Evolutionary conservation across 2,329 filamentous ascomycete species (phyloP), one percentile per base, ranked within the genome.

Genomic region (Aspergillus sp.): DNA sequence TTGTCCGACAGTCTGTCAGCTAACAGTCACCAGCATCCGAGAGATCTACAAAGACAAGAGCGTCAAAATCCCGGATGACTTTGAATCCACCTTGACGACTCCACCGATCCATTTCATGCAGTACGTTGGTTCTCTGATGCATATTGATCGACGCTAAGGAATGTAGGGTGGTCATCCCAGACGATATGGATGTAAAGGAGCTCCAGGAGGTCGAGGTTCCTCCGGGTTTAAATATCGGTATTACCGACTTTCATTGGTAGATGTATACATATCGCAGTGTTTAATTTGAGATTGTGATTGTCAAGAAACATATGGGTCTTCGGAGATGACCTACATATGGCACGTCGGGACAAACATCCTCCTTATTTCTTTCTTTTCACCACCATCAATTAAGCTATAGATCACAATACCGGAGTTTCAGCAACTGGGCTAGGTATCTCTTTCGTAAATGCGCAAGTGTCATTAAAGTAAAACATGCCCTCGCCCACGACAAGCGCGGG

Each of bases 21-120:
- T n/a, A 16, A 16, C 6, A 24, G 16, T 11, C n/a, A 22, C 6
- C 11, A 58, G 56, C 26, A 17, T 58, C 20, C 40, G 49, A 1
- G 0, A 51, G 1, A 47, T 55, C 43, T 61, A 61, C 41, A 20
- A 53, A 10, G 60, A 50, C 20, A 51, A 47, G 33, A 11, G 53
- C 4, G 44, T 63, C 2, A n/a, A 54, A 5, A 51, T 63, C 32
- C 59, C 61, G 1, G 30, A 62, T 13, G 33, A 54, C 1, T 63
- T 53, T 16, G 55, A 62, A 1, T 61, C 61, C 5, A 60, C 60
- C 1, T 11, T 43, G 41, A 63, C 60, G 1, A 36, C 11, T 1
- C 61, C 60, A 1, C 61, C 60, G n/a, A 45, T 60, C 11, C 55
- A 59, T 45, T 62, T 57, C 17, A 52, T 62, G 35, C 46, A 51